Evolutionary conservation across 2,329 filamentous ascomycete genomes (phyloP).

Genomic region (Colletotrichum eremochloae): DNA sequence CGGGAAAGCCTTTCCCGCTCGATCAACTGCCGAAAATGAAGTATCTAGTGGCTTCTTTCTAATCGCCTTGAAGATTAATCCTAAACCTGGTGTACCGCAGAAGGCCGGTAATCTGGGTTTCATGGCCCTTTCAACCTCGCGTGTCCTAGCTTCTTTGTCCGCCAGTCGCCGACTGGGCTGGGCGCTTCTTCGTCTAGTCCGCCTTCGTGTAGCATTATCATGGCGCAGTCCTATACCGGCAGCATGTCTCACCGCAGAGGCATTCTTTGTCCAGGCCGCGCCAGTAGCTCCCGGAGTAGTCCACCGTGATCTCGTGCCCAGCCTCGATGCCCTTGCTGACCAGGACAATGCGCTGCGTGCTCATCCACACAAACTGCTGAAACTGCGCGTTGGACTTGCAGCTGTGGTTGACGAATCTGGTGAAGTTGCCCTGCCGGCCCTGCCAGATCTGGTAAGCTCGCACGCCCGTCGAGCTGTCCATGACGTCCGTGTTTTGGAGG

Average conservation of each 20-base stretch:
- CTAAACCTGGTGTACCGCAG: conserved; percentile 5
- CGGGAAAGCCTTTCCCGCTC: conserved; percentile 5
- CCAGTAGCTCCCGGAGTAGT: conserved; percentile 72
- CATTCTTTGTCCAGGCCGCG: conserved; percentile 66
- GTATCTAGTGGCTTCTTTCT: neutral
- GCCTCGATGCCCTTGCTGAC: conserved; percentile 68
- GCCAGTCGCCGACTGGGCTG: too few species aligned
- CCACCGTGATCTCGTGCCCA: conserved; percentile 68
- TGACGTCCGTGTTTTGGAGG: conserved; percentile 65
- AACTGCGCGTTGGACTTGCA: conserved; percentile 70
- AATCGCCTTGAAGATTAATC: conserved; percentile 13
- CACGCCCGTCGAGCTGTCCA: conserved; percentile 59
- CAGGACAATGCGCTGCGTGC: conserved; percentile 66
- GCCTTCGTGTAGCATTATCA: neutral
- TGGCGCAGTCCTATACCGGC: conserved; percentile 55
- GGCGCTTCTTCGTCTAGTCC: neutral
- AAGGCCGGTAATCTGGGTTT: conserved; percentile 7
- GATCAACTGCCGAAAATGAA: conserved; percentile 2
- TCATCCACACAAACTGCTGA: conserved; percentile 68
- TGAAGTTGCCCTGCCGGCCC: conserved; percentile 68
- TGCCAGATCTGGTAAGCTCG: conserved; percentile 69
- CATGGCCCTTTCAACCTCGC: neutral
- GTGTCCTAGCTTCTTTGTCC: neutral
- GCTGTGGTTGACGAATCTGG: conserved; percentile 71
- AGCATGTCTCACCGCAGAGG: conserved; percentile 66